phyloP scores from a whole-genome alignment of 305 asterid genomes.

The Fraxinus baroniana region DNA sequence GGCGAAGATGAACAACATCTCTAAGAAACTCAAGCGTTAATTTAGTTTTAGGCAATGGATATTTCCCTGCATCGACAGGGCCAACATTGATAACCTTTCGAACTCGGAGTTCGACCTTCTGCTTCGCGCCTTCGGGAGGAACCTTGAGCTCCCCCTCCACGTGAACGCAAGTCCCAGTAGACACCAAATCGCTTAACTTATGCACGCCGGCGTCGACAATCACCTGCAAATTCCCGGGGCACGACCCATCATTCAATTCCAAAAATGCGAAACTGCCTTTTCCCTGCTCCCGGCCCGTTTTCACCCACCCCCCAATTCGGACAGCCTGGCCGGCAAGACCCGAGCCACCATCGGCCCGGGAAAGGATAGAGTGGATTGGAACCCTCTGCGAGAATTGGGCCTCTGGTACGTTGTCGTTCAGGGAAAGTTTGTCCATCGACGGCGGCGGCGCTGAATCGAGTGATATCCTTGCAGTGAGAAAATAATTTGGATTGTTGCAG shows the following conservation, averaged over 20 bases:
- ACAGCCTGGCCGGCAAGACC: constrained; percentile 65
- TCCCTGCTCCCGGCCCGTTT: constrained; percentile 84
- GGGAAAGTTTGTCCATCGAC: constrained; percentile 41
- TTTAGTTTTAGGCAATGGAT: constrained; percentile 85
- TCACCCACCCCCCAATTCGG: constrained; percentile 88
- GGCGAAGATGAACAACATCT: constrained; percentile 78
- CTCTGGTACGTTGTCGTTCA: constrained; percentile 43
- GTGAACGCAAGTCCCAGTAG: constrained; percentile 82
- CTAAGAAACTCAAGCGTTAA: constrained; percentile 74
- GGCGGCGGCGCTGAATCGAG: constrained; percentile 43
- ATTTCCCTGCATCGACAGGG: constrained; percentile 71
- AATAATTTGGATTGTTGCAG: background rate
- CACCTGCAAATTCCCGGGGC: constrained; percentile 77
- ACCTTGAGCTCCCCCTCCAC: constrained; percentile 65
- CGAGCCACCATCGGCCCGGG: constrained; percentile 71
- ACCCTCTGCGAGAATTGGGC: constrained; percentile 83
- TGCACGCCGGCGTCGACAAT: constrained; percentile 58
- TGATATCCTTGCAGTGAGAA: constrained; percentile 38
- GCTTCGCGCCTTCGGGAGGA: constrained; percentile 78
- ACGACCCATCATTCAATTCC: constrained; percentile 87
- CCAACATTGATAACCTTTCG: constrained; percentile 65
- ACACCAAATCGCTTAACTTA: constrained; percentile 61
- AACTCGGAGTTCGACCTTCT: constrained; percentile 73
- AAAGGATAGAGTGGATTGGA: constrained; percentile 54
- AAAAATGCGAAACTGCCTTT: constrained; percentile 76